A percentile compares a stretch with the other conserved stretches of the same genome.
Conservation (phyloP, 2,329 filamentous ascomycete species). For the Penicillium polonicum region DNA sequence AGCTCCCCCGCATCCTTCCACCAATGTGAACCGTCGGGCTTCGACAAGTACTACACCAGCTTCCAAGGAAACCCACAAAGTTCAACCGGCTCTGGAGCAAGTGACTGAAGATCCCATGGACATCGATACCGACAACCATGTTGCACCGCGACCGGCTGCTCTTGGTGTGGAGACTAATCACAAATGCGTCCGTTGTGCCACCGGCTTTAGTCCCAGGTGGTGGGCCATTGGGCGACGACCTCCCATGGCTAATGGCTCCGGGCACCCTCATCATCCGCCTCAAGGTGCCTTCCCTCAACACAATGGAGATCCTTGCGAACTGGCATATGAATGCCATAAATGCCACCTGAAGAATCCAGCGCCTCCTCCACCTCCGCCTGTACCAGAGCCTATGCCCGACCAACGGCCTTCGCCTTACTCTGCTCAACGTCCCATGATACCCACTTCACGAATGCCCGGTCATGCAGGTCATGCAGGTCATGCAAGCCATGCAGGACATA, state of each 20-base stretch:
- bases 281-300: slow-evolving; percentile 24
- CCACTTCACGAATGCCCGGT: slow-evolving; percentile 30
- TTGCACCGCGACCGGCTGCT: slow-evolving; percentile 17
- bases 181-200: slow-evolving; percentile 43
- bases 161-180: slow-evolving; percentile 24
- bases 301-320: slow-evolving; percentile 32
- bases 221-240: slow-evolving; percentile 59
- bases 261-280: slow-evolving; percentile 26
- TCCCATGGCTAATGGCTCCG: slow-evolving; percentile 39
- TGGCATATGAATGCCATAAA: slow-evolving; percentile 70
- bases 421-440: slow-evolving; percentile 36
- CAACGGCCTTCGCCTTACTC: slow-evolving; percentile 36
- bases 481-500: slow-evolving; percentile 20
- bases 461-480: slow-evolving; percentile 13
- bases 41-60: slow-evolving; percentile 53
- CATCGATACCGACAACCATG: slow-evolving; percentile 31
- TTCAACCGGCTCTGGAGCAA: slow-evolving; percentile 22
- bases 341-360: slow-evolving; percentile 55
- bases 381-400: slow-evolving; percentile 34
- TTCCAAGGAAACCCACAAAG: slow-evolving; percentile 15
- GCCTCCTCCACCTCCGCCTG: slow-evolving; percentile 16
- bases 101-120: slow-evolving; percentile 30
- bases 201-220: slow-evolving; percentile 54
- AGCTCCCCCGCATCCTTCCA: slow-evolving; percentile 28
- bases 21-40: slow-evolving; percentile 51